Base-by-base conservation (phyloP, 192 early-diverging fungal species). In the Gamsiella multidivaricata region DNA sequence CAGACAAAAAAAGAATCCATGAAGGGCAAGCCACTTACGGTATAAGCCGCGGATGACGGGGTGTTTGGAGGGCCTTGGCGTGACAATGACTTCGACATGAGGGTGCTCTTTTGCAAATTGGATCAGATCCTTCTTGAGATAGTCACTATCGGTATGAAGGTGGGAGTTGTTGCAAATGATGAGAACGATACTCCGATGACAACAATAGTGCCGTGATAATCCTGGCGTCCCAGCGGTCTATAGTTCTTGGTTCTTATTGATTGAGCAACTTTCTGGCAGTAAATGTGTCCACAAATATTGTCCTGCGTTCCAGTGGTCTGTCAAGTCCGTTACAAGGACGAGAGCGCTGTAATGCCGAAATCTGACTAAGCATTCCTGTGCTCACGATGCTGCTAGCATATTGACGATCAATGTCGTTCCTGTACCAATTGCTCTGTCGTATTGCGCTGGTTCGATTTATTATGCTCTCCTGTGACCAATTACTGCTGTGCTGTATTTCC, bases 61-160 rank as follows among this genome's bases (percentile, higher is more conserved):
- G 75, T 94, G 93, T 36, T 85, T 84, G 54, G 88, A 90, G 3
- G 91, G 91, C 63, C 88, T 80, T 7, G 89, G 90, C 65, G 91
- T 87, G 18, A 94, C 92, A 36, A 92, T 70, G 32, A 93, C 85
- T 63, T 94, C 92, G 57, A 94, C 89, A 65, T 94, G 90, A 52
- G 93, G 93, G 69, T 94, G 88, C 39, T 87, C 80, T 61, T 84
- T 80, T 52, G 93, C 91, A 50, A 88, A 87, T 20, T 85, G 59
- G 3, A 87, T 70, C 29, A 89, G 71, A 22, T 87, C 84, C 54
- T 82, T 88, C 66, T 89, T 88, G 61, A 94, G 70, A 54, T 91
- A 94, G 59, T 92, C 85, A 65, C 87, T 88, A 65, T 25, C 33
- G 14, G n/a, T 5, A 18, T 22, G 5, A 18, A 47, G 45, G 37